Conservation (phyloP, 176 grass and related monocot genomes). For the Oryza australiensis region DNA sequence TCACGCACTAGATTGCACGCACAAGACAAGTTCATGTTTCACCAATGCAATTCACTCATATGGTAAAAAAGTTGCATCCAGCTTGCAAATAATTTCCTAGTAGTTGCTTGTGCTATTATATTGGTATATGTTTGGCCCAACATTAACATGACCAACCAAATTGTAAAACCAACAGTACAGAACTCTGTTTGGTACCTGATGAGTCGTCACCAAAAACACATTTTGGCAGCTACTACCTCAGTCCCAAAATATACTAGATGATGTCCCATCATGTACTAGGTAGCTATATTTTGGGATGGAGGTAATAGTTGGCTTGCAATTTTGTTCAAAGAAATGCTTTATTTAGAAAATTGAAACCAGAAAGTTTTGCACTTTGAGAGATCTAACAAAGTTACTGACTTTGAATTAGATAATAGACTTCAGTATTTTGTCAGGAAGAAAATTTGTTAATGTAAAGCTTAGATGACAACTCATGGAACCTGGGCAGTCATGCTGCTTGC, state of each 20-base stretch:
- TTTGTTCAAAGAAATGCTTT: background rate
- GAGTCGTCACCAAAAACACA: background rate
- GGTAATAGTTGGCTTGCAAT: background rate
- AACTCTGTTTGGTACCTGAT: background rate
- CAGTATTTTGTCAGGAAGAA: background rate
- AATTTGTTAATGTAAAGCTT: background rate
- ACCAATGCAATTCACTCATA: no score
- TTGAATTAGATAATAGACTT: background rate
- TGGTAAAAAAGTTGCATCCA: background rate
- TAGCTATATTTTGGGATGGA: no score
- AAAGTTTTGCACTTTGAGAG: background rate
- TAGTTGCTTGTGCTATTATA: background rate
- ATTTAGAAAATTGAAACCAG: background rate
- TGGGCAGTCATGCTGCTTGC: background rate
- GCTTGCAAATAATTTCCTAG: background rate
- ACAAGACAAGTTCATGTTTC: no score
- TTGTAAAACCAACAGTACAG: slow-evolving; percentile 17
- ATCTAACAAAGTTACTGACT: background rate
- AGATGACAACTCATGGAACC: slow-evolving; percentile 19
- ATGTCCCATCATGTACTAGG: no score
- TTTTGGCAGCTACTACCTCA: background rate
- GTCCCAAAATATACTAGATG: no score
- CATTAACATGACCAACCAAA: slow-evolving; percentile 15
- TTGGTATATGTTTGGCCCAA: background rate
- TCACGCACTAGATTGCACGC: no score